Evolutionary conservation across 1,139 yeast species (phyloP).

Genomic region (Debaryomyces fabryi): DNA sequence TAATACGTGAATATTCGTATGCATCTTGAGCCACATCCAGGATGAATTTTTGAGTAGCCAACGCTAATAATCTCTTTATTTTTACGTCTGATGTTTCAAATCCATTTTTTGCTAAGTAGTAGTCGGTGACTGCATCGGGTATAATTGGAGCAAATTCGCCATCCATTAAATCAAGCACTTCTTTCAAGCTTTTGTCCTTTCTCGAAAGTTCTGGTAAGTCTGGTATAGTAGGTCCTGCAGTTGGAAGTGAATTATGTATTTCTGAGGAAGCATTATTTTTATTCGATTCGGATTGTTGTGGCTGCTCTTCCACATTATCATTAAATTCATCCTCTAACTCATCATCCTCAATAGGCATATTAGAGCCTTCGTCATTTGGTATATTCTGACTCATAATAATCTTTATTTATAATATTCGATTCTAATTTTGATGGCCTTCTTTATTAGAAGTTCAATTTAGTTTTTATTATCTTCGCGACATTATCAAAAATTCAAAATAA

Average conservation of each 20-base stretch:
- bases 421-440: neutral
- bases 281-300: slow-evolving; percentile 4
- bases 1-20: slow-evolving; percentile 88
- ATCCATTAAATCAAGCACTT: slow-evolving; percentile 85
- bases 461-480: slow-evolving; percentile 8
- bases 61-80: slow-evolving; percentile 81
- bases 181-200: slow-evolving; percentile 85
- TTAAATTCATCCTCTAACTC: slow-evolving; percentile 31
- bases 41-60: slow-evolving; percentile 94
- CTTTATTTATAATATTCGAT: neutral
- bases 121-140: slow-evolving; percentile 98
- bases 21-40: slow-evolving; percentile 97
- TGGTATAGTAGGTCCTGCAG: slow-evolving; percentile 27
- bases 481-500: neutral
- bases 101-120: slow-evolving; percentile 86
- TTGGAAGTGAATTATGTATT: slow-evolving; percentile 5
- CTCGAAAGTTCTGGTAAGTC: slow-evolving; percentile 74
- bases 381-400: slow-evolving; percentile 11
- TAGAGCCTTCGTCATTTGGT: slow-evolving; percentile 9
- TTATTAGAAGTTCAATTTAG: neutral
- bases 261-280: slow-evolving; percentile 14
- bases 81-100: slow-evolving; percentile 79
- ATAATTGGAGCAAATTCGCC: slow-evolving; percentile 90
- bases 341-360: slow-evolving; percentile 22
- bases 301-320: slow-evolving; percentile 20